Evolutionary conservation across 108 stramenopile genomes (phyloP), one percentile per base, ranked within the genome.

Genomic region (Nitzschia palea): DNA sequence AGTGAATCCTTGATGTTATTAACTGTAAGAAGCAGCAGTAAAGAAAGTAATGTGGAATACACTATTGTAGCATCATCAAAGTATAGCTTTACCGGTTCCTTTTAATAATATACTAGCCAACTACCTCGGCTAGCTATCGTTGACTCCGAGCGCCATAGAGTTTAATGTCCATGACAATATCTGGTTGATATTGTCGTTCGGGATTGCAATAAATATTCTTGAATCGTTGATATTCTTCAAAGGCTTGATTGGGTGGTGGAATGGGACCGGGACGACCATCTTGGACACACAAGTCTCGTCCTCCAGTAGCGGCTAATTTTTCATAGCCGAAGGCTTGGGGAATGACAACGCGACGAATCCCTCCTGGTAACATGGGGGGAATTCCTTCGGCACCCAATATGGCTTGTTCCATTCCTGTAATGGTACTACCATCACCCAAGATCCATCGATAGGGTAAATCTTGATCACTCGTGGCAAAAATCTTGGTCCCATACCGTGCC

Each of bases 121-220:
- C n/a, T n/a, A n/a, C n/a, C n/a, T n/a, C n/a, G n/a, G n/a, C n/a
- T n/a, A n/a, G 6, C 12, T 22, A 59, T 59, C 58, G 15, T 37
- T 15, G 4, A 25, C 58, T 59, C 37, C 62, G 42, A 25, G 62
- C 70, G 35, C 87, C 85, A 35, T 84, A 89, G 0, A 90, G 55
- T 52, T 87, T 84, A 37, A 87, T 70, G 62, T 90, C 89, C 77
- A 90, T 79, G 8, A 87, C 86, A 37, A 90, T 62, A 61, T 90
- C 89, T 6, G 89, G 89, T 59, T 90, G 86, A 65, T 89, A 89
- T 33, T 69, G 75, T 60, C 82, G 61, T 28, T 84, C 70, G 10
- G 84, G 60, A 77, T 86, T 90, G 73, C 84, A 86, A 63, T 89
- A 88, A 54, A 89, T 89, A 65, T 90, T 90, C 60, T 90, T 87